Conservation (phyloP, 352 stramenopile genomes). For the Paralagenidium karlingii region DNA sequence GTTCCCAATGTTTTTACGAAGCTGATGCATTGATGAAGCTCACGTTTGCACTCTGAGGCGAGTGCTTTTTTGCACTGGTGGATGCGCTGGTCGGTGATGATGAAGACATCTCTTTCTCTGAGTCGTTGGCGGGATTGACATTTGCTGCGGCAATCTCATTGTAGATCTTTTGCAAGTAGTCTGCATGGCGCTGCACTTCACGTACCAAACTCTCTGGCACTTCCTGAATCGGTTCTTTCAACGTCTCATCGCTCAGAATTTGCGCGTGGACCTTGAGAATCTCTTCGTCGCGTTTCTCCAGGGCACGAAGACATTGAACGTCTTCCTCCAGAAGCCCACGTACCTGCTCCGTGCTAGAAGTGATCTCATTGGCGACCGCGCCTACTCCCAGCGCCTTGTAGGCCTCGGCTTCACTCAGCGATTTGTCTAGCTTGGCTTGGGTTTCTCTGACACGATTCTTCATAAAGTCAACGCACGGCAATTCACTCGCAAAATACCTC, state of each 20-base stretch:
- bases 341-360: slow-evolving; percentile 20
- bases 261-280: slow-evolving; percentile 16
- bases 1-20: too few relatives aligned
- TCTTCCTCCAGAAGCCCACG: slow-evolving; percentile 40
- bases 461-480: slow-evolving; percentile 76
- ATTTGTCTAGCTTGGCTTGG: slow-evolving; percentile 18
- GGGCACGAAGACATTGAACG: slow-evolving; percentile 19
- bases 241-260: slow-evolving; percentile 8
- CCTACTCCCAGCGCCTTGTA: slow-evolving; percentile 42
- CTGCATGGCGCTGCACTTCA: slow-evolving; percentile 44
- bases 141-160: too few relatives aligned
- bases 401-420: slow-evolving; percentile 23
- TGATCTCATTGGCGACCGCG: slow-evolving; percentile 33
- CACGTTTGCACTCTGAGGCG: too few relatives aligned
- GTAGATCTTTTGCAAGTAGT: slow-evolving; percentile 51
- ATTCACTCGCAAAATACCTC: slow-evolving; percentile 60
- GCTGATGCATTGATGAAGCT: too few relatives aligned
- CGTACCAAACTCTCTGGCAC: slow-evolving; percentile 28
- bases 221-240: slow-evolving; percentile 11
- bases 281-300: slow-evolving; percentile 37
- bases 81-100: too few relatives aligned
- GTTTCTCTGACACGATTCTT: slow-evolving; percentile 39
- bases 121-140: too few relatives aligned
- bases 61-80: too few relatives aligned
- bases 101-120: too few relatives aligned